Conservation (phyloP, 768 basidiomycete species). For the Tylopilus sp. region DNA sequence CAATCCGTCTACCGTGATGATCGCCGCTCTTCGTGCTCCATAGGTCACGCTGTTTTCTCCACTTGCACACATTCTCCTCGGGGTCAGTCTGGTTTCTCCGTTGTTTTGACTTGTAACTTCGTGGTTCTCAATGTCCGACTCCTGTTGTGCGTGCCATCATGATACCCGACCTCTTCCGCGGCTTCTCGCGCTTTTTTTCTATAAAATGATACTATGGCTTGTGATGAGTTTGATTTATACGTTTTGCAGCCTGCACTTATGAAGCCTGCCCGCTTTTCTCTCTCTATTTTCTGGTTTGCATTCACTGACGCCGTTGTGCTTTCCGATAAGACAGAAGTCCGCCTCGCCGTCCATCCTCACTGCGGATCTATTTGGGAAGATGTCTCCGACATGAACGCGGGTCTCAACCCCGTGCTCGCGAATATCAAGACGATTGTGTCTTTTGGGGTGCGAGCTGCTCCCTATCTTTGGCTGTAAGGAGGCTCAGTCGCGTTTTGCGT, state of each 20-base stretch:
- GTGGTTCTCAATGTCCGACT: no score
- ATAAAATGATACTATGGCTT: not conserved
- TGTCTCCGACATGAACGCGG: conserved; percentile 47
- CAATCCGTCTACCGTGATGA: no score
- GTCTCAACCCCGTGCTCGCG: conserved; percentile 36
- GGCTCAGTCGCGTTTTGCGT: not conserved
- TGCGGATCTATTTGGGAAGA: conserved; percentile 42
- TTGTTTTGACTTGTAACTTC: no score
- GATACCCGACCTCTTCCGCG: not conserved
- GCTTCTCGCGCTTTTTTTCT: not conserved
- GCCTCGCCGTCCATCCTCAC: conserved; percentile 44
- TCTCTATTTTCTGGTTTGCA: not conserved
- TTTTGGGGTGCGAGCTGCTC: conserved; percentile 40
- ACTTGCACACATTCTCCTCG: conserved; percentile 3
- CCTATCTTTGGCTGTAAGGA: not conserved
- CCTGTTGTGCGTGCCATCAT: not conserved
- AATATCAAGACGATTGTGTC: conserved; percentile 47
- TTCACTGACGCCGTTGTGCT: conserved; percentile 9
- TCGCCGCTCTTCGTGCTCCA: conserved; percentile 22
- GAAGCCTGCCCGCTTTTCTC: conserved; percentile 9
- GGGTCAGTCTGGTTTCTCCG: conserved; percentile 22
- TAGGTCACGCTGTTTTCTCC: conserved; percentile 13
- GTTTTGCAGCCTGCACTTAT: not conserved
- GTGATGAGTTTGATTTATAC: not conserved
- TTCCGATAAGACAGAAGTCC: conserved; percentile 22